Base-by-base conservation (phyloP, 2,329 filamentous ascomycete genomes). In the Sarocladium kiliense region DNA sequence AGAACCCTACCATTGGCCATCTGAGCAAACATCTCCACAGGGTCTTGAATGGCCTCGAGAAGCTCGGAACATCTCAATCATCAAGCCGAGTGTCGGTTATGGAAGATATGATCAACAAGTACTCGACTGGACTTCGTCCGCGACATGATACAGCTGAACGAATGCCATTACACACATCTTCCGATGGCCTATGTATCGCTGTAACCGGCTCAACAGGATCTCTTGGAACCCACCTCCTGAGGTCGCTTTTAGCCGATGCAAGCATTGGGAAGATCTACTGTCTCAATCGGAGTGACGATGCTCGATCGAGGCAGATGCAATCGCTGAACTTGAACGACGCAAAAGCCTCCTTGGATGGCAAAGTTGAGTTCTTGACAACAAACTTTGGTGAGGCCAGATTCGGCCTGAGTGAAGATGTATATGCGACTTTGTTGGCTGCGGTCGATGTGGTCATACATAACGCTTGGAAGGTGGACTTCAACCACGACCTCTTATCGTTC, bases 151-250 rank as follows among this genome's bases (percentile, higher is more conserved):
- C 53, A 1, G 56, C 62, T 2, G 18, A 7, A 10, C 11, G 9
- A 10, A 16, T 42, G 1, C n/a, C 44, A 2, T 45, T 27, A 23
- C 16, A 55, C n/a, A 64, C 68, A 36, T 58, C 64, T 1, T 55
- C 61, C n/a, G 61, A 71, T 55, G 55, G 66, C 55, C 60, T 74
- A 58, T 91, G 86, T 0, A 78, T 94, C 11, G 86, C 96, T 67
- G 73, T 96, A 9, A 96, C 91, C 1, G 92, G 92, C 23, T 90
- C 88, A 2, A 96, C 91, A 4, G 92, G 92, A 2, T 96, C 96
- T 72, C 72, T 96, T n/a, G 92, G 91, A 14, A 82, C 89, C 0
- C 95, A 91, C 65, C 76, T 96, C 2, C 67, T 77, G 6, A 65
- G 72, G 19, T 58, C 66, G 74, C 9, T 65, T 69, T 50, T 44